Evolutionary conservation across 2,329 filamentous ascomycete species (phyloP).

Genomic region (Colletotrichum limetticola): DNA sequence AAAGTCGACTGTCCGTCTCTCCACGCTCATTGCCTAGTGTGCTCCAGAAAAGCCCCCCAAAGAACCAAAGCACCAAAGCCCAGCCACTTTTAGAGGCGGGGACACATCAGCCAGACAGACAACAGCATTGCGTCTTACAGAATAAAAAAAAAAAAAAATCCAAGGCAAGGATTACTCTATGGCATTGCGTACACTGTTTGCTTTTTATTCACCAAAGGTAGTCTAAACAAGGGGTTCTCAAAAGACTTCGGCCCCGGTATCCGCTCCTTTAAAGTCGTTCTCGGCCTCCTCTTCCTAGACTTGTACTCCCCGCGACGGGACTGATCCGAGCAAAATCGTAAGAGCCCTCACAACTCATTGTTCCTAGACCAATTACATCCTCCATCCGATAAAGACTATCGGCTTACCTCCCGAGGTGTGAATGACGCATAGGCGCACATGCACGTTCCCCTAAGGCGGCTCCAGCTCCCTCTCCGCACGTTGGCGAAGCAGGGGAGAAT

Average conservation of each 20-base stretch:
- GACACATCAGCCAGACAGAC: neutral
- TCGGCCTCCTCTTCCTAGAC: constrained; percentile 7
- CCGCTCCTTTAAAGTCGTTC: constrained; percentile 12
- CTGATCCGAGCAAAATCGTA: constrained; percentile 27
- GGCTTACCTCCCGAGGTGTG: constrained; percentile 32
- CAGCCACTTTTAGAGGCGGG: constrained; percentile 1
- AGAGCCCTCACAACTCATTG: constrained; percentile 20
- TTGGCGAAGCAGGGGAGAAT: constrained; percentile 35
- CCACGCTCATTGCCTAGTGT: neutral
- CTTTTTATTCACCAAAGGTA: constrained; percentile 5
- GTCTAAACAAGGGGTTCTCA: constrained; percentile 1
- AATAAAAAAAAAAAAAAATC: neutral
- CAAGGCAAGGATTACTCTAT: constrained; percentile 7
- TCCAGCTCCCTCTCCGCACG: constrained; percentile 36
- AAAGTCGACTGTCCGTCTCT: neutral
- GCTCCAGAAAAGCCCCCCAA: neutral
- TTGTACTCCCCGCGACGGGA: constrained; percentile 4
- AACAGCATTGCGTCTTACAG: neutral
- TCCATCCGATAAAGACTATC: constrained; percentile 27
- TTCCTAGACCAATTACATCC: constrained; percentile 13
- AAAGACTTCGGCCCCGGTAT: constrained; percentile 13
- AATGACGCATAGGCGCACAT: constrained; percentile 35
- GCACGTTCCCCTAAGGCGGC: constrained; percentile 34
- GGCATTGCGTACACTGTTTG: constrained; percentile 15
- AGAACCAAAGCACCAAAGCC: neutral